Evolutionary conservation across 192 early-diverging fungal species (phyloP).

Genomic region (Piromyces finnis): DNA sequence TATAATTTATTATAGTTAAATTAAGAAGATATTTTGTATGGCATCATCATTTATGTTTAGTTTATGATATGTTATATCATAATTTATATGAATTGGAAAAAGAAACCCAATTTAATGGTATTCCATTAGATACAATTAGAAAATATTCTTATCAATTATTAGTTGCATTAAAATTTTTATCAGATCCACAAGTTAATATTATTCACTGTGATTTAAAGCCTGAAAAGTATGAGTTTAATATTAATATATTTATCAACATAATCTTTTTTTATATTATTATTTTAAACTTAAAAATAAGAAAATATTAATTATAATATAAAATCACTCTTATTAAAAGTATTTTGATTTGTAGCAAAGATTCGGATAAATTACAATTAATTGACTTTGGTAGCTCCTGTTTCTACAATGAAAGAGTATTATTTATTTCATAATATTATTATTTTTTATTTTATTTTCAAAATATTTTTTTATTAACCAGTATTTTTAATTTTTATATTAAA

Average conservation of each 20-base stretch:
- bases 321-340: no score
- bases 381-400: conserved; percentile 27
- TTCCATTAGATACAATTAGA: conserved; percentile 3
- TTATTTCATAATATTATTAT: no score
- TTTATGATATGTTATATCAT: conserved; percentile 12
- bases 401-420: conserved; percentile 7
- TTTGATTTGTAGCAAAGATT: conserved; percentile 1
- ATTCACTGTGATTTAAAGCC: conserved; percentile 27
- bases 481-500: neutral
- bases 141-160: conserved; percentile 9
- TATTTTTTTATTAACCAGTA: neutral
- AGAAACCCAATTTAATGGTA: conserved; percentile 5
- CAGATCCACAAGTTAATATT: conserved; percentile 4
- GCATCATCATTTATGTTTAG: conserved; percentile 15
- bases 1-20: no score
- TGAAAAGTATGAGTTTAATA: no score
- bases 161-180: conserved; percentile 4
- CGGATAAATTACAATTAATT: conserved; percentile 13
- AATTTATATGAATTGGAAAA: conserved; percentile 16
- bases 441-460: neutral
- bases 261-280: no score
- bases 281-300: no score
- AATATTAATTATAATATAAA: no score
- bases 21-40: conserved; percentile 9
- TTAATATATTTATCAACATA: no score